Evolutionary conservation across 2,329 filamentous ascomycete species (phyloP), one percentile per base, ranked within the genome.

Genomic region (Dryadomyces quercivorus): DNA sequence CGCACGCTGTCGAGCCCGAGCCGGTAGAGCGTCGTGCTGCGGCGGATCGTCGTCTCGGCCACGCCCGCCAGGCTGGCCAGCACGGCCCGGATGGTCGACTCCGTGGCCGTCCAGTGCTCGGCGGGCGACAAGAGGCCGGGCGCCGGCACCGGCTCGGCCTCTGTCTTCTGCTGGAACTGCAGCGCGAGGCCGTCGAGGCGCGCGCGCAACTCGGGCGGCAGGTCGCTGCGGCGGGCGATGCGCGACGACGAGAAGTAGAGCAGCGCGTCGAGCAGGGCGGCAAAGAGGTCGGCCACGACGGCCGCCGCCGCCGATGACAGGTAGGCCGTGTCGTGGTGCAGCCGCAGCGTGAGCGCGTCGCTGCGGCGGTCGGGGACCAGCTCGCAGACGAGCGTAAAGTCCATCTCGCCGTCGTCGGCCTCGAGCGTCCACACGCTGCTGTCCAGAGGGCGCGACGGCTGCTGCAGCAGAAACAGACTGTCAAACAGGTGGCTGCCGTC

Each of bases 1-100:
- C 86, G 91, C 62, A 97, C 93, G 64, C 91, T 96, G 67, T 96
- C 91, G 3, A 96, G 72, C 0, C 92, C 92, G n/a, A 95, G 78
- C 56, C 86, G 82, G 62, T 92, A 95, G 50, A 97, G 88, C 0
- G 87, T 89, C 0, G 82, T 88, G 10, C 76, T 64, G 13, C 74
- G 75, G 3, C 65, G 62, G 49, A 95, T 83, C 0, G 69, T 70
- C 0, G 72, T 62, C 2, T 64, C 55, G 0, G 77, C 65, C 5
- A 77, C 67, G 1, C 73, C 70, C 0, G 85, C 82, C 22, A 93
- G 73, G 7, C 69, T 69, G 0, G 80, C 74, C 18, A 91, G 66
- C 0, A 81, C 71, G 0, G 72, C 63, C 5, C 82, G 76, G 42
- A 90, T 72, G 3, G 64, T 61, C 0, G 59, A 59, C 61, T 88